phyloP scores from a whole-genome alignment of 2,329 filamentous ascomycete species.

The Aspergillus aculeatinus region DNA sequence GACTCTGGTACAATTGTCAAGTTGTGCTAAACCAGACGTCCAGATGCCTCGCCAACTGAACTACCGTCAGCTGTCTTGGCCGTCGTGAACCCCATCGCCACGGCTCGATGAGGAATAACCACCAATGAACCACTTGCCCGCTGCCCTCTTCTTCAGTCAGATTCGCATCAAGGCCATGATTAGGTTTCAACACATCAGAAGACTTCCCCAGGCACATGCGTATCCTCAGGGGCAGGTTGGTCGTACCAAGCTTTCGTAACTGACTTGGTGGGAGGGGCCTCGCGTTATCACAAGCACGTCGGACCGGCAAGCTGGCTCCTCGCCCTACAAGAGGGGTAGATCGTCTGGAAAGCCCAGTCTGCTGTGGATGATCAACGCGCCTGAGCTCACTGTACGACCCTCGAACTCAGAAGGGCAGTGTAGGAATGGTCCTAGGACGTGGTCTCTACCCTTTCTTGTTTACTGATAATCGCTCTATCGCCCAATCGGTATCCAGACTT shows the following conservation, averaged over 20 bases:
- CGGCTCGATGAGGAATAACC: background rate
- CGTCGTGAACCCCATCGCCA: background rate
- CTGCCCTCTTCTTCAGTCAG: background rate
- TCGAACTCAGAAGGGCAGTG: background rate
- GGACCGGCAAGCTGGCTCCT: background rate
- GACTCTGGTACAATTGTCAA: background rate
- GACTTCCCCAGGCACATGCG: constrained; percentile 12
- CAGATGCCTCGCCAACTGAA: background rate
- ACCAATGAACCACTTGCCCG: background rate
- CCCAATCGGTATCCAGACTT: background rate
- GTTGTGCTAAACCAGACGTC: background rate
- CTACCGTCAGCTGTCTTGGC: background rate
- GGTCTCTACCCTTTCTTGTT: background rate
- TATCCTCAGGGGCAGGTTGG: background rate
- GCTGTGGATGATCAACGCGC: background rate
- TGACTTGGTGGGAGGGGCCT: background rate
- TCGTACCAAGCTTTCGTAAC: background rate
- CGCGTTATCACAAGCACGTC: background rate
- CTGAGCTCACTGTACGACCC: background rate
- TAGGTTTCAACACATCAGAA: constrained; percentile 4
- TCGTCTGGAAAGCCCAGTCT: background rate
- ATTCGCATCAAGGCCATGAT: background rate
- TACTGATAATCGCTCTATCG: background rate
- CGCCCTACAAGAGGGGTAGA: background rate
- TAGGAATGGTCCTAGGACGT: background rate